Evolutionary conservation across 441 rosid species (phyloP), one percentile per base, ranked within the genome.

Genomic region (Pelargonium australe): DNA sequence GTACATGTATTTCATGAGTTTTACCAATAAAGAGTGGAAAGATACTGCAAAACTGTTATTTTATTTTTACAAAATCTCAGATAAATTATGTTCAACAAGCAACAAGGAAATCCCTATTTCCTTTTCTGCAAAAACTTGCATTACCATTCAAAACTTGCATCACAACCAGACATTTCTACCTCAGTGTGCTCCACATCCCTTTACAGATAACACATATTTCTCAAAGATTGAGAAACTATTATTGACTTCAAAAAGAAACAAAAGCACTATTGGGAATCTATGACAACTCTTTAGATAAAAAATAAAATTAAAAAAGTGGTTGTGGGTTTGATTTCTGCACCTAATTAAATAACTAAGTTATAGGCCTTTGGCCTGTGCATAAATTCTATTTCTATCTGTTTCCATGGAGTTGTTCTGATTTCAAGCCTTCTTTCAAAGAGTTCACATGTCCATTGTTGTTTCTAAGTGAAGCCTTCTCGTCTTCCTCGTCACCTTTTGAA

Each of bases 401-500:
- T 53, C 58, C 58, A 12, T 14, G 19, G 19, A 53, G 16, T 53
- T 41, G 45, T 5, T 41, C 45, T 1, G 45, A 0, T 41, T 9
- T 41, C 45, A 41, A 41, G 7, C 64, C 40, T 63, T 58, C 19
- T 53, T 37, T 14, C 5, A 31, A 14, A 7, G 74, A 68, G 9
- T 77, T 64, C 14, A 44, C 40, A 57, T 64, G 20, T 19, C 19
- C 25, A 28, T 28, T 28, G 34, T 28, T 28, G 34, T 28, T 28
- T 28, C 34, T 28, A 28, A 28, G 34, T 28, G 58, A 69, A 49
- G 14, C 12, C 65, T 14, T 55, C 28, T 12, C 31, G 25, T 16
- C 25, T 66, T 45, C 34, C 23, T 76, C 72, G 19, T 61, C 45
- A n/a, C 2, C 14, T 58, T 58, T 68, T 47, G 78, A 78, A 20